Evolutionary conservation across 441 rosid species (phyloP).

Genomic region (Populus trichocarpa): DNA sequence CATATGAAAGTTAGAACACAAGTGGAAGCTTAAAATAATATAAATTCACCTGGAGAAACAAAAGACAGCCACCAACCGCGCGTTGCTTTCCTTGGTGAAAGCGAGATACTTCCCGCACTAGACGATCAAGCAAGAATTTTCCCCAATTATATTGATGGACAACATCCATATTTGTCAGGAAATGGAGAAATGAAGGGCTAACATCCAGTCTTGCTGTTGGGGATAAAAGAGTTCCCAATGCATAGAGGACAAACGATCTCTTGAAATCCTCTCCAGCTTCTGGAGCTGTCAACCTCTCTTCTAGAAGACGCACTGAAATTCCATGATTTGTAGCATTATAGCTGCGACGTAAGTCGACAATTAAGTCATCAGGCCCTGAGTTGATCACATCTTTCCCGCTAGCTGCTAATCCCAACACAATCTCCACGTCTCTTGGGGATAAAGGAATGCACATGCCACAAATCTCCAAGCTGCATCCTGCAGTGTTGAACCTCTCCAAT

Average conservation of each 20-base stretch:
- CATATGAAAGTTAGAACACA: neutral
- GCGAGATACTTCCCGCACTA: constrained; percentile 44
- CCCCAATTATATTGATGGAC: constrained; percentile 50
- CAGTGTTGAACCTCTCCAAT: constrained; percentile 41
- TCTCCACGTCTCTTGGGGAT: constrained; percentile 41
- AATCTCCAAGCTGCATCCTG: constrained; percentile 35
- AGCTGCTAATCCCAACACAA: constrained; percentile 47
- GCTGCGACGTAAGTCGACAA: constrained; percentile 32
- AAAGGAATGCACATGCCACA: constrained; percentile 37
- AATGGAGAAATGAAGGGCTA: constrained; percentile 50
- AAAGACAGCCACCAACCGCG: constrained; percentile 50
- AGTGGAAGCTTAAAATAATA: neutral
- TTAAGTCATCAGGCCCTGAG: constrained; percentile 47
- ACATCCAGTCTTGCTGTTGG: constrained; percentile 52
- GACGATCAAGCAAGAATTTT: constrained; percentile 43
- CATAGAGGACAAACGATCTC: constrained; percentile 44
- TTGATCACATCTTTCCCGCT: constrained; percentile 48
- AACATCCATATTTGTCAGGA: constrained; percentile 39
- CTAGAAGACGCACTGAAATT: constrained; percentile 45
- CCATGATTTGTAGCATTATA: constrained; percentile 49
- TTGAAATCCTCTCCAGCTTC: constrained; percentile 49
- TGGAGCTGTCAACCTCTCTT: constrained; percentile 34
- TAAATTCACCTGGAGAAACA: constrained; percentile 41
- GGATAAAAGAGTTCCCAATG: constrained; percentile 43
- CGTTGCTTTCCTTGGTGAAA: constrained; percentile 47